phyloP scores from a whole-genome alignment of 164 flowering plant species.

The Paratinospora sagittata region DNA sequence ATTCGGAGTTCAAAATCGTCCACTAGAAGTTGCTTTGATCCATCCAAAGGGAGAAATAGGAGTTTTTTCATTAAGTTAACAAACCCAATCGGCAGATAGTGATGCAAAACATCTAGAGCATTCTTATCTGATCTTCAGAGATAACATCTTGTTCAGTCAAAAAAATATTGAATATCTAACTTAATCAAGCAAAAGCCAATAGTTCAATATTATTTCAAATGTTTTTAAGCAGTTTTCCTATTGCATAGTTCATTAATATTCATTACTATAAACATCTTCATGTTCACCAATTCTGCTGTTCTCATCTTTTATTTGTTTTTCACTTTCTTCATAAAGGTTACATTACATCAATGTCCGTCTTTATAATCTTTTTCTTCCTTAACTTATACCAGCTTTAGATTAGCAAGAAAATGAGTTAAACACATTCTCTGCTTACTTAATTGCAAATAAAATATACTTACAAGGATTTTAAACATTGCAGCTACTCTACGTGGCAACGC shows the following conservation, averaged over 20 bases:
- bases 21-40: neutral
- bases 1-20: no score
- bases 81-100: no score
- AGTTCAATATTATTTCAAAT: no score
- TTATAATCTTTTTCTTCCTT: neutral
- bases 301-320: neutral
- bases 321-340: neutral
- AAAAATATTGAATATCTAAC: no score
- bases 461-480: constrained; percentile 79
- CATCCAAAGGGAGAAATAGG: neutral
- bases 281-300: neutral
- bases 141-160: no score
- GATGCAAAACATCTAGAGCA: no score
- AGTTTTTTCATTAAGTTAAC: no score
- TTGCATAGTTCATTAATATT: neutral
- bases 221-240: no score
- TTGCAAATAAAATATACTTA: constrained; percentile 27
- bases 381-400: neutral
- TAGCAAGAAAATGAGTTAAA: neutral
- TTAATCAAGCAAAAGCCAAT: no score
- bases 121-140: no score
- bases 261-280: neutral
- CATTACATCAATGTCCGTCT: neutral
- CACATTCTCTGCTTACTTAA: neutral
- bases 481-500: constrained; percentile 68